Evolutionary conservation across 371 early-diverging fungal species (phyloP), one percentile per base, ranked within the genome.

Genomic region (Parasitella parasitica): DNA sequence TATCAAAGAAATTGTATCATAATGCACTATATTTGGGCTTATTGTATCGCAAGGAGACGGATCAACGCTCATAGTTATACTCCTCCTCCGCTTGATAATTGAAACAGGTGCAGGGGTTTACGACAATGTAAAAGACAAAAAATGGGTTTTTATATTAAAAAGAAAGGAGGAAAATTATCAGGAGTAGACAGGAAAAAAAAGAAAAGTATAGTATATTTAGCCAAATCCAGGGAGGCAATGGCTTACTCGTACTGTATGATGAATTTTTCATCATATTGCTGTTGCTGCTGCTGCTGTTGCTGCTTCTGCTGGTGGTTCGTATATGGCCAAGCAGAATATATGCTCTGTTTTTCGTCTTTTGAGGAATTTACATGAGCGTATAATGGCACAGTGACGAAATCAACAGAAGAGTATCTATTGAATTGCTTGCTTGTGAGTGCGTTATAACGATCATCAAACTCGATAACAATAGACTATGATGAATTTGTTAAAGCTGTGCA

Each of bases 381-480:
- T 4, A 71, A 36, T 12, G 72, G 69, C 15, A 71, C 61, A 50
- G 63, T 64, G 27, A 71, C 72, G 58, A 68, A 71, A 2, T 71
- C 72, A 6, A 67, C 41, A 28, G 64, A 63, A 4, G 71, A 46
- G 36, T 67, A 67, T 5, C 64, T 36, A 16, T 67, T 67, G 37
- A 55, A 71, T 32, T 64, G 61, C 13, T 68, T 55, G 32, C 64
- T 71, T 9, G 71, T 57, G 0, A 65, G 30, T 7, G 59, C 52
- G 36, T 65, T 67, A 35, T 65, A 73, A 7, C 74, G 58, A 62
- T 73, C 74, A 54, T 73, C 74, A 50, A 73, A 73, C 18, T 71
- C 74, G 36, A 73, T 59, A 5, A 68, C 63, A 32, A 73, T 52
- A 51, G 62, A 60, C 68, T 73, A 11, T 18, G 2, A 24, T 46